Base-by-base conservation (phyloP, 768 basidiomycete genomes). In the Psilocybe tampanensis region DNA sequence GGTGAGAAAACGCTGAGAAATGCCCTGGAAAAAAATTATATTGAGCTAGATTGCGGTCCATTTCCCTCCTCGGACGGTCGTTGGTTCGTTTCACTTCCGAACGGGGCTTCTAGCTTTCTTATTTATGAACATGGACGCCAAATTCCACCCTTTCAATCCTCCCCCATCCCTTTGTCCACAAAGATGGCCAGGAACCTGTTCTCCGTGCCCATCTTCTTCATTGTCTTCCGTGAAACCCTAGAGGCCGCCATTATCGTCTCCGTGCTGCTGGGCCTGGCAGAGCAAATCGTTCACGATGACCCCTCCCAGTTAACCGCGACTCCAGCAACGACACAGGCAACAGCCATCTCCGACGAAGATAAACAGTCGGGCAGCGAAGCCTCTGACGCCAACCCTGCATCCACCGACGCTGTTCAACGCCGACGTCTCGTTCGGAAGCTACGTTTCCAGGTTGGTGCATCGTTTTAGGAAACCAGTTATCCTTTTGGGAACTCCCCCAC, bases 121-220 rank as follows among this genome's bases (percentile, higher is more conserved):
- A 66, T 64, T 62, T 66, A 61, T 63, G 55, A 50, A 34, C 47
- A 6, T 43, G 34, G 13, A 52, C 18, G 15, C 45, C 33, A 17
- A 26, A 29, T 48, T 60, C 22, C 50, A 34, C 22, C 33, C 56
- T 33, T 47, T 34, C 53, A 39, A 52, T 59, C 54, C 54, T 55
- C 59, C 62, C 54, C 57, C 42, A 17, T 56, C 51, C 61, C 54
- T n/a, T 47, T 47, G 59, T 47, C 59, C 29, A 15, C 41, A 57
- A 65, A 62, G 55, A 93, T 94, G 92, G 76, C 81, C 17, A 81
- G 81, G 60, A 82, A 86, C 67, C 75, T 95, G 54, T 97, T 97
- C 75, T 92, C 90, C 56, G 82, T 95, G 54, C 86, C 94, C 66
- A 94, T 98, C 64, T 97, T 95, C 80, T 94, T 98, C 82, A 94